A percentile compares a stretch with the other conserved stretches of the same genome.
Evolutionary conservation across 1,284 basidiomycete species (phyloP).

Genomic region (Cutaneotrichosporon sp.): DNA sequence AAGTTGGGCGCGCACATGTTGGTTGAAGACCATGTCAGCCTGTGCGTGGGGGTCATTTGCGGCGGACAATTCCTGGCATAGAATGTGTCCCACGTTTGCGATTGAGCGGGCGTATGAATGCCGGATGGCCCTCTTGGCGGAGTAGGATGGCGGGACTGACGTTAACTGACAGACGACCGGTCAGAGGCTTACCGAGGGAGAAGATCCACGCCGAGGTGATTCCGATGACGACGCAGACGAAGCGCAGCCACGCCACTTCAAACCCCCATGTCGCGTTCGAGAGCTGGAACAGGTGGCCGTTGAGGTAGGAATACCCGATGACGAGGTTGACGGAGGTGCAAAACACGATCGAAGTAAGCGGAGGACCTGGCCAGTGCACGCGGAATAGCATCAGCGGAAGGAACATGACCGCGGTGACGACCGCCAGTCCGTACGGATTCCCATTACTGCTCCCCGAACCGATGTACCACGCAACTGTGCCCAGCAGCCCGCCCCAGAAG

Average conservation of each 20-base stretch:
- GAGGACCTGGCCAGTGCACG: constrained; percentile 68
- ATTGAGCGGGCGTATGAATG: constrained; percentile 48
- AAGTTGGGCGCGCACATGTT: constrained; percentile 30
- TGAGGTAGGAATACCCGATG: constrained; percentile 57
- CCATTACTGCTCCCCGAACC: constrained; percentile 62
- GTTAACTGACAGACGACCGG: constrained; percentile 13
- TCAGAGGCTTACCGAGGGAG: constrained; percentile 27
- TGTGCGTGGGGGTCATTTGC: constrained; percentile 40
- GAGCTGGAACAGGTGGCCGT: constrained; percentile 38
- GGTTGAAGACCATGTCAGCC: constrained; percentile 22
- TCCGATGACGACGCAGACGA: constrained; percentile 45
- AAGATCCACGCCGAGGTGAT: constrained; percentile 45
- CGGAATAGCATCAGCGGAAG: constrained; percentile 58
- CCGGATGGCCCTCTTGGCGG: constrained; percentile 47
- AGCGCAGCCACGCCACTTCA: constrained; percentile 51
- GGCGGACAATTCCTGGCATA: constrained; percentile 48
- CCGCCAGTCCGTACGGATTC: constrained; percentile 67
- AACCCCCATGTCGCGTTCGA: constrained; percentile 48
- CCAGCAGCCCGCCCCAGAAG: constrained; percentile 64
- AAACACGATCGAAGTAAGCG: constrained; percentile 66
- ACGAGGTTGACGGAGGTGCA: constrained; percentile 67
- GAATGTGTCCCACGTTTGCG: constrained; percentile 43
- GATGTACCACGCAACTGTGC: constrained; percentile 59
- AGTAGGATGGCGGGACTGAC: constrained; percentile 47
- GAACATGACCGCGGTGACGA: constrained; percentile 63